Conservation (phyloP, 1,284 basidiomycete species). For the Heliocybe sulcata region DNA sequence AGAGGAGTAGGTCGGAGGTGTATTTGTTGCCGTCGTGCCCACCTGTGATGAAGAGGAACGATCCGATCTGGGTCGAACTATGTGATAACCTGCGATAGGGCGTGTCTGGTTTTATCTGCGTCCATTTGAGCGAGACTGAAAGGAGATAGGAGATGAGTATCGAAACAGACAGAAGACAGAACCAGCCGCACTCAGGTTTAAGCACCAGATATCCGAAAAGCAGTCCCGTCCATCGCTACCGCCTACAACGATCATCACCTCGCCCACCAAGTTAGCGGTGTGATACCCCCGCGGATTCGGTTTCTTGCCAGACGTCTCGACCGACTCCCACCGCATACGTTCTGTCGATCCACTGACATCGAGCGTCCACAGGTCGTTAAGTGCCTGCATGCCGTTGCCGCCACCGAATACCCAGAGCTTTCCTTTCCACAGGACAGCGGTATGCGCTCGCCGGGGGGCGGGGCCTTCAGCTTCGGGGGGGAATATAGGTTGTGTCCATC, state of each 20-base stretch:
- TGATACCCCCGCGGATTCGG: constrained; percentile 83
- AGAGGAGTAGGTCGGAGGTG: constrained; percentile 72
- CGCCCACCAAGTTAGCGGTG: constrained; percentile 81
- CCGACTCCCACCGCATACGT: constrained; percentile 56
- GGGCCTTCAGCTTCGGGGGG: constrained; percentile 28
- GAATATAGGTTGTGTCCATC: constrained; percentile 54
- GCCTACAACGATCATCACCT: constrained; percentile 78
- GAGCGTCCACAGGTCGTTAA: constrained; percentile 88
- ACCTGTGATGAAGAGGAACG: constrained; percentile 84
- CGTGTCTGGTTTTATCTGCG: constrained; percentile 45
- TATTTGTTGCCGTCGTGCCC: constrained; percentile 83
- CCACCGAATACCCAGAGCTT: constrained; percentile 88
- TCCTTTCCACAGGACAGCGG: constrained; percentile 67
- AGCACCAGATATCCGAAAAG: constrained; percentile 83
- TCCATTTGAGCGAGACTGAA: constrained; percentile 70
- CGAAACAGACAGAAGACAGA: not conserved
- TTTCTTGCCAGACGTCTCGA: constrained; percentile 42
- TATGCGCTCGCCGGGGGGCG: constrained; percentile 79
- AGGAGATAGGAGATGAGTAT: not conserved
- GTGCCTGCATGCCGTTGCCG: constrained; percentile 81
- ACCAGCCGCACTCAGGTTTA: constrained; percentile 66
- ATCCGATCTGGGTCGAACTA: constrained; percentile 87
- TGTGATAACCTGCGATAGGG: constrained; percentile 76
- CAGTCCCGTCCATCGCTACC: constrained; percentile 76
- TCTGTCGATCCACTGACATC: constrained; percentile 48